Evolutionary conservation across 306 rosid species (phyloP).

Genomic region (Quercus berberidifolia): DNA sequence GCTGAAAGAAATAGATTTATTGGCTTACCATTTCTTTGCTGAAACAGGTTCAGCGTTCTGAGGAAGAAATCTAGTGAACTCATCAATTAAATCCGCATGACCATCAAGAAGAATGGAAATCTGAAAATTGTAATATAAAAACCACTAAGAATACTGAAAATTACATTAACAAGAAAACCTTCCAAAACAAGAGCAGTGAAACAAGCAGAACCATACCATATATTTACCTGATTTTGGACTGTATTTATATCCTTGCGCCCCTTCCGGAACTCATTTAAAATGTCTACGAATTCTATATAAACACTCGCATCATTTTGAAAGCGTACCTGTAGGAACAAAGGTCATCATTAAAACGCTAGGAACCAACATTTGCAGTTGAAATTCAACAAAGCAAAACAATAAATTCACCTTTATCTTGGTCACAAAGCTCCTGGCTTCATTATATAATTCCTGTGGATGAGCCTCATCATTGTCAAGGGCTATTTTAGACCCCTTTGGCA

Average conservation of each 20-base stretch:
- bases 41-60: conserved; percentile 62
- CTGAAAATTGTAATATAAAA: conserved; percentile 29
- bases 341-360: conserved; percentile 1
- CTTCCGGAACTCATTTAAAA: conserved; percentile 90
- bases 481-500: conserved; percentile 93
- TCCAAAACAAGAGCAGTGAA: not conserved
- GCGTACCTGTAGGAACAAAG: conserved; percentile 58
- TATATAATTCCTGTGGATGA: conserved; percentile 67
- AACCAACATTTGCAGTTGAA: conserved; percentile 8
- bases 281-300: conserved; percentile 87
- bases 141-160: conserved; percentile 1
- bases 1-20: no score
- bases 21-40: no score
- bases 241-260: conserved; percentile 85
- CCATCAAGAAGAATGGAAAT: conserved; percentile 73
- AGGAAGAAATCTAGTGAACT: conserved; percentile 87
- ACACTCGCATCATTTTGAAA: conserved; percentile 81
- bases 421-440: conserved; percentile 92
- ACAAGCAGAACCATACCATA: not conserved
- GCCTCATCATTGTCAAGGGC: conserved; percentile 72
- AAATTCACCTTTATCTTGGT: conserved; percentile 88
- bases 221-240: conserved; percentile 76
- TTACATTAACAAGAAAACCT: not conserved
- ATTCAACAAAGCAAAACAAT: not conserved
- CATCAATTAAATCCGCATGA: conserved; percentile 79